Percentiles rank a stretch among this genome's conserved stretches.
Conservation (phyloP, 2,329 filamentous ascomycete genomes). For the Simplicillium aogashimaense region DNA sequence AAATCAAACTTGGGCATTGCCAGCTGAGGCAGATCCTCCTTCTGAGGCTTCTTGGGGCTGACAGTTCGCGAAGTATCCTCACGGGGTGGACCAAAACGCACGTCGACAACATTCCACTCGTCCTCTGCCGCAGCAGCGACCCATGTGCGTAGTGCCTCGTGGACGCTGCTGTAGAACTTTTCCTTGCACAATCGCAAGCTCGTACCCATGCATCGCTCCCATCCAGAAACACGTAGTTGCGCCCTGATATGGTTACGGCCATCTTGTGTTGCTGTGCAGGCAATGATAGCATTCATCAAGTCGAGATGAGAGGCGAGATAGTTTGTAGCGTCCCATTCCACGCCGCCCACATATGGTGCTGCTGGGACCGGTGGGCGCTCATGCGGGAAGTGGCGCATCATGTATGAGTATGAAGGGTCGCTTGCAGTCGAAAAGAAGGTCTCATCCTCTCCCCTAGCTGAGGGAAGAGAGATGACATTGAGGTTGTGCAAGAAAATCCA, state of each 20-base stretch:
- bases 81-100: conserved; percentile 60
- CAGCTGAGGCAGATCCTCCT: conserved; percentile 48
- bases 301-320: conserved; percentile 90
- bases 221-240: conserved; percentile 73
- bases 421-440: conserved; percentile 21
- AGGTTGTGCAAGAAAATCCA: conserved; percentile 97
- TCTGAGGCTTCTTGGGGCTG: conserved; percentile 28
- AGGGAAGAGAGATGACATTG: conserved; percentile 67
- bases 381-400: conserved; percentile 67
- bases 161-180: conserved; percentile 90
- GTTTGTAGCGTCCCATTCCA: conserved; percentile 98
- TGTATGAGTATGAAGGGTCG: conserved; percentile 46
- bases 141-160: conserved; percentile 84
- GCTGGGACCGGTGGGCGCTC: conserved; percentile 85
- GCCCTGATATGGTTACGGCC: conserved; percentile 72
- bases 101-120: conserved; percentile 74
- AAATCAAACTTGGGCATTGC: conserved; percentile 50
- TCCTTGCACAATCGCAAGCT: conserved; percentile 89
- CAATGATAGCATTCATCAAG: conserved; percentile 81
- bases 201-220: conserved; percentile 80
- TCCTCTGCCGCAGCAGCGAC: conserved; percentile 80
- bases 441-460: conserved; percentile 11
- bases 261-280: conserved; percentile 58
- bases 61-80: conserved; percentile 20
- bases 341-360: conserved; percentile 90